These are phyloP conservation scores for Didymella keratinophila DNA, from an alignment of 2,329 filamentous ascomycete genomes.

Conservation along the genomic window DNA sequence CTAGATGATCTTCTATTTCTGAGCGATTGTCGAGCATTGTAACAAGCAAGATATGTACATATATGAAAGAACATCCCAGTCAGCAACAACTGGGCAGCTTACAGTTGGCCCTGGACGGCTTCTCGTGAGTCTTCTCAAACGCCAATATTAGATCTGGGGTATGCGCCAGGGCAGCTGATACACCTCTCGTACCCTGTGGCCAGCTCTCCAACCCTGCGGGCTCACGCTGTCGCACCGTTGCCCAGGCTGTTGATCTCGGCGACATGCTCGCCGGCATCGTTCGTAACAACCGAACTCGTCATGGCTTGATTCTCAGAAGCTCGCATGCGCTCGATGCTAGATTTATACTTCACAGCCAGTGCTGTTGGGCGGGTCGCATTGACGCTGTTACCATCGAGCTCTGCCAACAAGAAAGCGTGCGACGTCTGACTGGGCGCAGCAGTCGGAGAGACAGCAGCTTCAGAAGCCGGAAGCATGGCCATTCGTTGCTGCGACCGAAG, in stretches of 20 bases:
- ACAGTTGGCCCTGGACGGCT: neutral
- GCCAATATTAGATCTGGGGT: neutral
- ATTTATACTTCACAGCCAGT: neutral
- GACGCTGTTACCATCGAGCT: neutral
- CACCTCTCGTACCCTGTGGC: neutral
- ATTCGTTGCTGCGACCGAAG: neutral
- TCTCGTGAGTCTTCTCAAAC: neutral
- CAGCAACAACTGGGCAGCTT: neutral
- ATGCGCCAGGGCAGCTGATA: neutral
- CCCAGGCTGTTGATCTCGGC: neutral
- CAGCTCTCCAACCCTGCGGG: neutral
- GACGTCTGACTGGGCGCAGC: neutral
- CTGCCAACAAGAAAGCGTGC: neutral
- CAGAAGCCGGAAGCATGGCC: neutral
- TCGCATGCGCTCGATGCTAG: neutral
- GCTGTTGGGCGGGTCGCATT: neutral
- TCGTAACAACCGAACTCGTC: neutral
- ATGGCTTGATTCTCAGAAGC: neutral
- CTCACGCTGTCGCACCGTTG: neutral
- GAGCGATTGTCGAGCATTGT: neutral
- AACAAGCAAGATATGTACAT: neutral
- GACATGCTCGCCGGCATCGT: neutral
- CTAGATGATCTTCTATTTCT: constrained; percentile 11
- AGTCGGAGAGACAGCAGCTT: neutral
- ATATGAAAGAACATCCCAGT: neutral